Conservation (phyloP, 2,329 filamentous ascomycete species). For the Fragosphaeria purpurea region DNA sequence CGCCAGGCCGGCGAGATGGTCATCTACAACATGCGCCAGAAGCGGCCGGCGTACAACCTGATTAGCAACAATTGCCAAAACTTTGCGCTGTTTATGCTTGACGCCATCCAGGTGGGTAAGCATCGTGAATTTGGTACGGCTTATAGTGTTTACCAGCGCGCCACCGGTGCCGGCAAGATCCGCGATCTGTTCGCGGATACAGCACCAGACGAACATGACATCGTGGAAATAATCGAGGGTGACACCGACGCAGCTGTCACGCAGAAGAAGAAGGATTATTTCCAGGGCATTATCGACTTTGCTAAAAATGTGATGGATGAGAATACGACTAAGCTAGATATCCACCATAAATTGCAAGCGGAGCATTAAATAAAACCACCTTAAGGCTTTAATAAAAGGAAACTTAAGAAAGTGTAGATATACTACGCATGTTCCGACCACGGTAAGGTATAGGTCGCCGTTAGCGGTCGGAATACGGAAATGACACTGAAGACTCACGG, state of each 20-base stretch:
- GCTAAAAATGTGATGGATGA: slow-evolving; percentile 45
- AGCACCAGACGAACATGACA: slow-evolving; percentile 20
- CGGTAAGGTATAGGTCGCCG: too few relatives aligned
- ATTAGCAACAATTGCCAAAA: slow-evolving; percentile 53
- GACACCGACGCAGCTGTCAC: slow-evolving; percentile 5
- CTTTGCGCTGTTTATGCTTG: slow-evolving; percentile 41
- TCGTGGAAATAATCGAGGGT: slow-evolving; percentile 15
- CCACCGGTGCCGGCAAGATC: slow-evolving; percentile 39
- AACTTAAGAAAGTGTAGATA: too few relatives aligned
- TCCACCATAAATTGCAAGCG: slow-evolving; percentile 15
- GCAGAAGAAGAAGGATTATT: slow-evolving; percentile 14
- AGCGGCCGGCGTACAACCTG: slow-evolving; percentile 43
- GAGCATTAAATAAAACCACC: too few relatives aligned
- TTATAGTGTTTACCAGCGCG: slow-evolving; percentile 40
- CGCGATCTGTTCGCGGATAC: slow-evolving; percentile 38
- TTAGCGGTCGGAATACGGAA: too few relatives aligned
- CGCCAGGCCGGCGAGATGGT: slow-evolving; percentile 40
- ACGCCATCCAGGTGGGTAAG: slow-evolving; percentile 41
- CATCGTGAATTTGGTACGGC: slow-evolving; percentile 43
- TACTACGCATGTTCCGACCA: too few relatives aligned
- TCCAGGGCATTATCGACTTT: slow-evolving; percentile 32
- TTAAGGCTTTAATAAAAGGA: too few relatives aligned
- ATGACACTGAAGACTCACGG: too few relatives aligned
- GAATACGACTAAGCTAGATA: slow-evolving; percentile 41
- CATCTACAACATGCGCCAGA: slow-evolving; percentile 40